These are phyloP conservation scores for Phytophthora fragariaefolia DNA, from an alignment of 352 stramenopile genomes.

Conservation along the genomic window DNA sequence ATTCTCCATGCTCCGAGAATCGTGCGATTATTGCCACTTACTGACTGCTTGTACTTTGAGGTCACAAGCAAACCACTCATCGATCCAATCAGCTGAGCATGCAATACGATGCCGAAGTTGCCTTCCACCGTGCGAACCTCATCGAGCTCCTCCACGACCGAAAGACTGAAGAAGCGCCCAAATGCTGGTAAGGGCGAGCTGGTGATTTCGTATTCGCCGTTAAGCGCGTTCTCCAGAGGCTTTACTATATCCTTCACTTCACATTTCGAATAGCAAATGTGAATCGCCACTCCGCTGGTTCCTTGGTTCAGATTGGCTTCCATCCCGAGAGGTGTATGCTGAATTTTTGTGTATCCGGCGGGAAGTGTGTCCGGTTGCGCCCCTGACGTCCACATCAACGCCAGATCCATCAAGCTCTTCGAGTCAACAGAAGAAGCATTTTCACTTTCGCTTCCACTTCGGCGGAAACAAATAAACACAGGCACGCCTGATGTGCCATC, in stretches of 20 bases:
- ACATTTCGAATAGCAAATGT: conserved; percentile 76
- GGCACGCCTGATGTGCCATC: conserved; percentile 74
- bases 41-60: conserved; percentile 32
- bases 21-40: conserved; percentile 34
- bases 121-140: conserved; percentile 61
- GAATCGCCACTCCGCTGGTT: conserved; percentile 74
- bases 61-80: conserved; percentile 65
- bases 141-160: conserved; percentile 60
- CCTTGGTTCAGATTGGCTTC: conserved; percentile 88
- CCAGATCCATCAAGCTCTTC: conserved; percentile 80
- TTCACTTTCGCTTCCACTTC: conserved; percentile 21
- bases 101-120: conserved; percentile 79
- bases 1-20: conserved; percentile 75
- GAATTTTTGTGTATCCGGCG: conserved; percentile 80
- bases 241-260: conserved; percentile 56
- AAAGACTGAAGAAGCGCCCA: conserved; percentile 65
- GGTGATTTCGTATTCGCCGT: conserved; percentile 84
- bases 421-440: conserved; percentile 21
- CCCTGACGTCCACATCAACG: conserved; percentile 81
- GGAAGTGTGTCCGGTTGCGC: conserved; percentile 65
- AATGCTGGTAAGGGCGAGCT: conserved; percentile 46
- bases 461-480: conserved; percentile 87
- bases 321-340: conserved; percentile 88
- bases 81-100: conserved; percentile 62
- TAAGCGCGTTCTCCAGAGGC: conserved; percentile 68